Evolutionary conservation across 768 basidiomycete species (phyloP).

Genomic region (Cytidiella melzeri): DNA sequence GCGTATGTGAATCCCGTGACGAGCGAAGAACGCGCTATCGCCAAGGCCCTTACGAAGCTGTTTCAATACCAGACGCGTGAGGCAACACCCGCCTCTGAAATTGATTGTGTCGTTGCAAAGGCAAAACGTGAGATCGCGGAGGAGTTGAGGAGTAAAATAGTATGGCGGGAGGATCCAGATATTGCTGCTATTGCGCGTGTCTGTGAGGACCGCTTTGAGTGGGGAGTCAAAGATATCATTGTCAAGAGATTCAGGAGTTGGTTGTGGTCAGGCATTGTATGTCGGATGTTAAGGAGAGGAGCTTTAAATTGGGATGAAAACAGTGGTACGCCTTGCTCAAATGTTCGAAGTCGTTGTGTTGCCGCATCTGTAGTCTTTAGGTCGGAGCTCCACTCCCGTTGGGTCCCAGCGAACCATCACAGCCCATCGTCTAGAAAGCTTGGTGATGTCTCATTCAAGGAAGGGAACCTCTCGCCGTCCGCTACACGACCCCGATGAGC

Average conservation of each 20-base stretch:
- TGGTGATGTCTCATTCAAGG: neutral
- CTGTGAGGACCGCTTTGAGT: constrained; percentile 89
- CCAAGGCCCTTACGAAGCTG: constrained; percentile 25
- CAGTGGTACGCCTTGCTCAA: constrained; percentile 1
- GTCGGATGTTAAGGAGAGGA: constrained; percentile 65
- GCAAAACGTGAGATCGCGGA: constrained; percentile 13
- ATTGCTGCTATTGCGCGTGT: constrained; percentile 64
- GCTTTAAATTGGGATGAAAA: constrained; percentile 43
- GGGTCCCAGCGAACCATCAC: neutral
- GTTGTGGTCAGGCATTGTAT: constrained; percentile 59
- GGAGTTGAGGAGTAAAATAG: constrained; percentile 27
- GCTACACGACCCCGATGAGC: neutral
- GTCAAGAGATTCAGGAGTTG: constrained; percentile 80
- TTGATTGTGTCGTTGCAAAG: neutral
- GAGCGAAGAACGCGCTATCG: constrained; percentile 44
- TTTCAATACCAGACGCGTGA: constrained; percentile 22
- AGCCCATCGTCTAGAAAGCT: neutral
- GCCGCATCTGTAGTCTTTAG: too few relatives aligned
- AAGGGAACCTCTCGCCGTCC: neutral
- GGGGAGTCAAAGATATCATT: constrained; percentile 81
- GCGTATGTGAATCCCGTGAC: constrained; percentile 78
- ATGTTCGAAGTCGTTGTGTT: too few relatives aligned
- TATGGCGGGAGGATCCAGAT: constrained; percentile 56
- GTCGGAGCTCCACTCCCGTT: neutral
- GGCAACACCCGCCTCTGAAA: neutral